phyloP scores from a whole-genome alignment of 768 basidiomycete genomes.

The Melanogaster broomeanus region DNA sequence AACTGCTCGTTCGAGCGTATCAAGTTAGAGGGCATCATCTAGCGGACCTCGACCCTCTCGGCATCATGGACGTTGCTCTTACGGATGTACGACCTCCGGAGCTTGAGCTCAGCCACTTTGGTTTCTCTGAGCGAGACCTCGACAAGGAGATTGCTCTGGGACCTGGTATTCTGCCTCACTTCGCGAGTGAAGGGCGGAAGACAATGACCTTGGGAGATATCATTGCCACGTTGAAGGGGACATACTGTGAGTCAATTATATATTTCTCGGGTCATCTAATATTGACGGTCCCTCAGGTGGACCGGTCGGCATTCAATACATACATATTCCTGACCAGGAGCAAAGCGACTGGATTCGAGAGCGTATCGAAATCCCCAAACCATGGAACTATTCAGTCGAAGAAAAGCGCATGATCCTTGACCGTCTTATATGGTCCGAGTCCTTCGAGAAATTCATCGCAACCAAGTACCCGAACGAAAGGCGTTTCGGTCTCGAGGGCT shows the following conservation, averaged over 20 bases:
- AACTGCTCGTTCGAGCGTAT: constrained; percentile 93
- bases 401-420: constrained; percentile 98
- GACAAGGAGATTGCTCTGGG: constrained; percentile 90
- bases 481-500: constrained; percentile 95
- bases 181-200: constrained; percentile 76
- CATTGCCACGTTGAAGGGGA: constrained; percentile 81
- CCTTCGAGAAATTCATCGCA: constrained; percentile 95
- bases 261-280: neutral
- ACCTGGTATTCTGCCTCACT: constrained; percentile 91
- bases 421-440: constrained; percentile 96
- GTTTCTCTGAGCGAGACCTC: constrained; percentile 88
- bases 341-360: constrained; percentile 98
- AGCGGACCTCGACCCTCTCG: constrained; percentile 90
- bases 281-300: constrained; percentile 51
- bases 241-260: constrained; percentile 71
- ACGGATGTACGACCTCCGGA: constrained; percentile 76
- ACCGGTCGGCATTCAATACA: constrained; percentile 81
- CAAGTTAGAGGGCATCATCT: constrained; percentile 98
- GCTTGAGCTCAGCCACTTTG: constrained; percentile 87
- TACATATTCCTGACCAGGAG: constrained; percentile 93
- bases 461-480: constrained; percentile 98
- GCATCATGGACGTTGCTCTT: constrained; percentile 84
- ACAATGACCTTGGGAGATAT: constrained; percentile 87
- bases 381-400: constrained; percentile 93
- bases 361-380: constrained; percentile 87